Evolutionary conservation across 345 rosid species (phyloP), one percentile per base, ranked within the genome.

Genomic region (Cardiospermum halicacabum): DNA sequence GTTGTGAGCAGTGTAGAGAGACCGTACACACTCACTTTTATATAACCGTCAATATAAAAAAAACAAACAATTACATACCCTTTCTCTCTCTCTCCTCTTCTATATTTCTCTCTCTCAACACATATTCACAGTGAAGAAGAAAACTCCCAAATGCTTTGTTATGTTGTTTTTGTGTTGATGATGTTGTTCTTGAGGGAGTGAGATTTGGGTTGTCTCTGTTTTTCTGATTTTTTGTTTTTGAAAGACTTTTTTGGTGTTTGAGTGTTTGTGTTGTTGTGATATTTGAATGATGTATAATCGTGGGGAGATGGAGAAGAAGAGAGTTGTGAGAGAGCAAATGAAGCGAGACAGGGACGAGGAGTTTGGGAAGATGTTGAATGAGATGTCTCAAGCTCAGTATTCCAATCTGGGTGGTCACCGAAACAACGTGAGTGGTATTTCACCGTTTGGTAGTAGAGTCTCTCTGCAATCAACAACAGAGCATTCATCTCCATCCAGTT

Each of bases 401-500:
- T 45, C 49, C 6, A 74, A 71, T 74, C 76, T 43, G 57, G 49
- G 11, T 53, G 49, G 11, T 53, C 68, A 51, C 54, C 71, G 62
- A 36, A 74, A 56, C 34, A 53, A 31, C 32, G 47, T 72, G 18
- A 64, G 30, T 47, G 63, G 34, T 53, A 59, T 50, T 62, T 72
- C 76, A 27, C 56, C 74, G n/a, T 27, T 47, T 55, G 58, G 59
- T 60, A n/a, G n/a, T n/a, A 26, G 72, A 57, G 66, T 62, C 4
- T 65, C 70, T 62, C 67, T 55, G 62, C 70, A 66, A 26, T 66
- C 81, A 36, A 64, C 50, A 31, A 64, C 50, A 31, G 64, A 57
- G 64, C 32, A 53, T 54, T 77, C 70, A 56, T 75, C 72, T 59
- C 58, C 76, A 60, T 70, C 83, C 9, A 64, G 76, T 55, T 76